A percentile compares a stretch with the other conserved stretches of the same genome.
These are phyloP conservation scores for Tolypocladium cylindrosporum DNA, from an alignment of 2,329 filamentous ascomycete genomes.

Conservation along the genomic window DNA sequence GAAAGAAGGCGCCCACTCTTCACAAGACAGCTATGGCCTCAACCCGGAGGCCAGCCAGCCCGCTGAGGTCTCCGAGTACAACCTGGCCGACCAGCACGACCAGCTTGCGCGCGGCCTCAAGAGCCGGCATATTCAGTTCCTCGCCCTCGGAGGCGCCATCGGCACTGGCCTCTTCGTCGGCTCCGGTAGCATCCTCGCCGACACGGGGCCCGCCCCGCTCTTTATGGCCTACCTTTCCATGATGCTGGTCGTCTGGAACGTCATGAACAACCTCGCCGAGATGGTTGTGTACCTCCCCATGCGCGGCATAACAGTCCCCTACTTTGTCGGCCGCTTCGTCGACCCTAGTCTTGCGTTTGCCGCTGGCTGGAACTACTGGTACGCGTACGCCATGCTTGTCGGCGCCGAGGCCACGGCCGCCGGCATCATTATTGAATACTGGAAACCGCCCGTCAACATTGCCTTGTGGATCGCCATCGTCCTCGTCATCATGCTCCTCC, in stretches of 20 bases:
- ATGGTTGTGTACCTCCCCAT: slow-evolving; percentile 46
- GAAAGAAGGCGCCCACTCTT: slow-evolving; percentile 7
- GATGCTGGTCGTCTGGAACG: slow-evolving; percentile 41
- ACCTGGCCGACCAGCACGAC: slow-evolving; percentile 25
- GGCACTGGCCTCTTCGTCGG: slow-evolving; percentile 57
- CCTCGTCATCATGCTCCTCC: slow-evolving; percentile 38
- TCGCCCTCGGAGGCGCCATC: slow-evolving; percentile 47
- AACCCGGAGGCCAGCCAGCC: slow-evolving; percentile 14
- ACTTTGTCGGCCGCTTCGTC: slow-evolving; percentile 45
- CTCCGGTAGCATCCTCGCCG: slow-evolving; percentile 44
- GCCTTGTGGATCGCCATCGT: slow-evolving; percentile 52
- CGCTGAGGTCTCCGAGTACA: slow-evolving; percentile 18
- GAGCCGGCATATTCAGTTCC: slow-evolving; percentile 50
- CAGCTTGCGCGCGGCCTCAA: slow-evolving; percentile 48
- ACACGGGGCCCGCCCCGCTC: slow-evolving; percentile 53
- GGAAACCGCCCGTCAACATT: slow-evolving; percentile 39
- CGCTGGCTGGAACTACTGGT: slow-evolving; percentile 52
- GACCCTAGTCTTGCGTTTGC: slow-evolving; percentile 47
- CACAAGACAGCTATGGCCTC: slow-evolving; percentile 12
- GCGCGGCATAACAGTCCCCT: slow-evolving; percentile 45
- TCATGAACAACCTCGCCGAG: slow-evolving; percentile 46
- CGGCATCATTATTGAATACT: slow-evolving; percentile 50
- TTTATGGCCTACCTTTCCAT: slow-evolving; percentile 57
- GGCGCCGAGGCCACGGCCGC: slow-evolving; percentile 49
- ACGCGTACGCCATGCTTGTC: slow-evolving; percentile 48